A percentile compares a stretch with the other conserved stretches of the same genome.
Conservation (phyloP, 768 basidiomycete species). For the Russula foetens region DNA sequence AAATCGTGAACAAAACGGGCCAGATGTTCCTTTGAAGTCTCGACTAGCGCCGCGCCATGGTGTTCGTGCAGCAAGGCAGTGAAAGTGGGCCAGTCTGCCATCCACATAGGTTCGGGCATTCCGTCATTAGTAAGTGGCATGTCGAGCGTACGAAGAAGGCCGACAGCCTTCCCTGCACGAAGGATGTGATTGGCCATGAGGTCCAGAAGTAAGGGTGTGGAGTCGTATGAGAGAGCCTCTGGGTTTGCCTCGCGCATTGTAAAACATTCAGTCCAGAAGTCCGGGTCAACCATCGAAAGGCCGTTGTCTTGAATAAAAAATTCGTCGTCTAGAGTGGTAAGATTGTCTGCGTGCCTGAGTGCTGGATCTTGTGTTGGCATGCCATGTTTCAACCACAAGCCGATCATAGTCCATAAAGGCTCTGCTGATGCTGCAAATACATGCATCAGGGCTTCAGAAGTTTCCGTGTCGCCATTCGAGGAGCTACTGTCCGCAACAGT, state of each 20-base stretch:
- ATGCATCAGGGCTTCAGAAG: conserved; percentile 48
- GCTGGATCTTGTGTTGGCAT: conserved; percentile 40
- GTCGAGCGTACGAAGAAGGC: conserved; percentile 58
- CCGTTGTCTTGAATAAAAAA: conserved; percentile 76
- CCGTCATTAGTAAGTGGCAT: conserved; percentile 3
- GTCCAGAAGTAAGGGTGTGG: conserved; percentile 53
- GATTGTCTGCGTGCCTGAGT: conserved; percentile 6
- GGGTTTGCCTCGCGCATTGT: conserved; percentile 41
- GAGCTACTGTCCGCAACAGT: conserved; percentile 47
- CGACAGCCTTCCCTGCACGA: conserved; percentile 67
- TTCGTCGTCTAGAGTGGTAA: conserved; percentile 48
- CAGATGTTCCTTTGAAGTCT: conserved; percentile 55
- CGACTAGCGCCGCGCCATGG: conserved; percentile 26
- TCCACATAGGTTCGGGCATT: neutral
- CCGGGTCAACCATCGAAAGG: conserved; percentile 47
- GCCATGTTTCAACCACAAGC: conserved; percentile 64
- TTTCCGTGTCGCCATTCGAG: conserved; percentile 47
- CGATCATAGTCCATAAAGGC: conserved; percentile 67
- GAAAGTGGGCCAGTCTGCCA: conserved; percentile 13
- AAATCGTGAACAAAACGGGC: conserved; percentile 56
- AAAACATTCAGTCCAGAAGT: conserved; percentile 73
- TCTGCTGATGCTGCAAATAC: conserved; percentile 58
- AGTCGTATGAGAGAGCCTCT: conserved; percentile 26
- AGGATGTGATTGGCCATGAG: conserved; percentile 52
- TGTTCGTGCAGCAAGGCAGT: conserved; percentile 5